Conservation (phyloP, 345 rosid genomes). For the Populus davidiana region DNA sequence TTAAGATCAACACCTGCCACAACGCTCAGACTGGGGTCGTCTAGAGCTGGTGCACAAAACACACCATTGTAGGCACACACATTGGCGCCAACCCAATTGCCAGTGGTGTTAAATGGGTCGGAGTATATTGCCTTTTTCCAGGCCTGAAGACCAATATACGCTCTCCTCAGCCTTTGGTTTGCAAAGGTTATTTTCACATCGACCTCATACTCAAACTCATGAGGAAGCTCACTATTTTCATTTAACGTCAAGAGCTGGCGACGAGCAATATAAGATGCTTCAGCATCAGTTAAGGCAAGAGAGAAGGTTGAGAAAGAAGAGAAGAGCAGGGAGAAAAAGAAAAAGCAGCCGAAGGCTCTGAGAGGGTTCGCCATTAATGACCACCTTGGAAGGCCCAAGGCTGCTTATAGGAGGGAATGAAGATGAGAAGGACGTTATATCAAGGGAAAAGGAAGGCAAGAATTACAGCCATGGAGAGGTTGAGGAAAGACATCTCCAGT, state of each 20-base stretch:
- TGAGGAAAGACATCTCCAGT: slow-evolving; percentile 1
- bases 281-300: slow-evolving; percentile 48
- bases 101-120: slow-evolving; percentile 65
- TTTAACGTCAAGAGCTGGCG: slow-evolving; percentile 62
- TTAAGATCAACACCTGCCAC: slow-evolving; percentile 76
- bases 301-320: slow-evolving; percentile 23
- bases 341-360: slow-evolving; percentile 56
- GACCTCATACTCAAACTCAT: slow-evolving; percentile 28
- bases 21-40: slow-evolving; percentile 44
- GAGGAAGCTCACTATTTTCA: slow-evolving; percentile 37
- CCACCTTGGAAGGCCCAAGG: slow-evolving; percentile 74
- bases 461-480: slow-evolving; percentile 22
- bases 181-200: slow-evolving; percentile 42
- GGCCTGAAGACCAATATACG: slow-evolving; percentile 70
- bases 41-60: slow-evolving; percentile 62
- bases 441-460: slow-evolving; percentile 3
- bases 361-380: slow-evolving; percentile 39
- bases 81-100: slow-evolving; percentile 63
- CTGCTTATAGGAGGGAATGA: slow-evolving; percentile 45
- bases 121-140: slow-evolving; percentile 73
- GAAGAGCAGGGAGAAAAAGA: slow-evolving; percentile 25
- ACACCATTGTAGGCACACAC: slow-evolving; percentile 73
- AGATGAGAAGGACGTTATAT: slow-evolving; percentile 23
- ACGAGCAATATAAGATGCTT: slow-evolving; percentile 51
- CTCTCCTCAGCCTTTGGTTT: slow-evolving; percentile 54